These are phyloP conservation scores for Ogataea paradorogensis DNA, from an alignment of 805 yeast species.

Conservation along the genomic window DNA sequence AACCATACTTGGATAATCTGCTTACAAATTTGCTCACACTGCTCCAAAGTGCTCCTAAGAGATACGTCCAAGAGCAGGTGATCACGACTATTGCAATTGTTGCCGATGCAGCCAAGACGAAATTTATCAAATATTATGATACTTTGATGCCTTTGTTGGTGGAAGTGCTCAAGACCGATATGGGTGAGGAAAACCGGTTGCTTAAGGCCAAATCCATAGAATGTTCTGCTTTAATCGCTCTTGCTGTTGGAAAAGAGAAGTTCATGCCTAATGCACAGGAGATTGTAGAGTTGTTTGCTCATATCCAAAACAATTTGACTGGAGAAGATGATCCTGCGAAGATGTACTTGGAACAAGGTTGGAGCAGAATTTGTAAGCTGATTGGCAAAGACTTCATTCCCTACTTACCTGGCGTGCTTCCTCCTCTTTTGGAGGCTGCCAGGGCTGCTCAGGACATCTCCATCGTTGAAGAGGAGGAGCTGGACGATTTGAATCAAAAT, in stretches of 20 bases:
- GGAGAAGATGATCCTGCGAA: slow-evolving; percentile 87
- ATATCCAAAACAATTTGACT: slow-evolving; percentile 54
- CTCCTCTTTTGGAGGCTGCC: slow-evolving; percentile 84
- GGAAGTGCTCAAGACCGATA: slow-evolving; percentile 73
- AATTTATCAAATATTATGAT: slow-evolving; percentile 88
- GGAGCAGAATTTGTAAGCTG: slow-evolving; percentile 90
- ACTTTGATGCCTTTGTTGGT: slow-evolving; percentile 87
- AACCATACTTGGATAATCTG: slow-evolving; percentile 87
- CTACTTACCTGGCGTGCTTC: slow-evolving; percentile 77
- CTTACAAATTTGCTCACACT: slow-evolving; percentile 70
- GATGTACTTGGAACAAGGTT: slow-evolving; percentile 85
- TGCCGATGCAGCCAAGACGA: slow-evolving; percentile 92
- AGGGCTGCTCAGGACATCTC: slow-evolving; percentile 88
- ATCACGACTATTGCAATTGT: slow-evolving; percentile 94
- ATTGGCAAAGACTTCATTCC: slow-evolving; percentile 86
- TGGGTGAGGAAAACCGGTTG: slow-evolving; percentile 73
- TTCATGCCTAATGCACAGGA: slow-evolving; percentile 74
- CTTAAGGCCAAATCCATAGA: slow-evolving; percentile 93
- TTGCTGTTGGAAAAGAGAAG: slow-evolving; percentile 91
- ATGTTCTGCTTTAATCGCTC: slow-evolving; percentile 90
- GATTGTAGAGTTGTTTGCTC: slow-evolving; percentile 65
- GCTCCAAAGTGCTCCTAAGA: slow-evolving; percentile 73
- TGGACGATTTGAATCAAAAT: slow-evolving; percentile 73
- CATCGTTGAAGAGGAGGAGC: slow-evolving; percentile 83
- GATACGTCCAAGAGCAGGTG: slow-evolving; percentile 96